Base-by-base conservation (phyloP, 176 grass and related monocot genomes). In the Tillandsia leiboldiana region DNA sequence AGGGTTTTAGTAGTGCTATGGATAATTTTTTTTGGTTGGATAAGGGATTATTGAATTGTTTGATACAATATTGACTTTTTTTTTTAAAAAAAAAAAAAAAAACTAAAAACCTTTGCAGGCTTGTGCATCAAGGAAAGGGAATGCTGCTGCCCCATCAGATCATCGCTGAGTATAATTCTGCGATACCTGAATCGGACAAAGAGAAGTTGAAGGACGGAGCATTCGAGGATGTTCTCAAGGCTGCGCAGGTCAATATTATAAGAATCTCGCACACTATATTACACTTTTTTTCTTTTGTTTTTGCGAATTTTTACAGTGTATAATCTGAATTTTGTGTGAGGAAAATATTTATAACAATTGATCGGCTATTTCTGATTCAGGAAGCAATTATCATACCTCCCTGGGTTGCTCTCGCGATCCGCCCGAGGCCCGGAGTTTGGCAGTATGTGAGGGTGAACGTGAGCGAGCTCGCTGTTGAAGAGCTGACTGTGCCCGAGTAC, bases 111-210 rank as follows among this genome's bases (percentile, higher is more conserved):
- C 72, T 62, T 24, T 26, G 48, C 73, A 94, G 95, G 82, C 51
- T 99, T 77, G 83, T 84, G 42, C 73, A 90, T 73, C 87, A 82
- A 76, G 95, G 95, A 65, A 99, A 90, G 73, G 95, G 95, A 49
- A 94, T 99, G 95, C 87, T 99, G 72, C 90, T 84, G 56, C 78
- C 86, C 3, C 95, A 99, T 79, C 95, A 99, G 82, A 83, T 99
- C 78, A 68, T 84, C 4, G 84, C 87, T 24, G 94, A 99, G 72
- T 99, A 99, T 77, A 85, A 87, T 70, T 52, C 63, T 53, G 84
- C 80, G 0, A 90, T 99, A 58, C 82, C 87, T 12, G 95, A 97
- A 68, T 76, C 81, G 12, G 89, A 93, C 70, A 84, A 83, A 0
- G 89, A 86, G 79, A 99, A 99, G 80, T 75, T 99, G 49, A 99